Conservation (phyloP, 73 alveolate species). For the Blepharisma stoltei region DNA sequence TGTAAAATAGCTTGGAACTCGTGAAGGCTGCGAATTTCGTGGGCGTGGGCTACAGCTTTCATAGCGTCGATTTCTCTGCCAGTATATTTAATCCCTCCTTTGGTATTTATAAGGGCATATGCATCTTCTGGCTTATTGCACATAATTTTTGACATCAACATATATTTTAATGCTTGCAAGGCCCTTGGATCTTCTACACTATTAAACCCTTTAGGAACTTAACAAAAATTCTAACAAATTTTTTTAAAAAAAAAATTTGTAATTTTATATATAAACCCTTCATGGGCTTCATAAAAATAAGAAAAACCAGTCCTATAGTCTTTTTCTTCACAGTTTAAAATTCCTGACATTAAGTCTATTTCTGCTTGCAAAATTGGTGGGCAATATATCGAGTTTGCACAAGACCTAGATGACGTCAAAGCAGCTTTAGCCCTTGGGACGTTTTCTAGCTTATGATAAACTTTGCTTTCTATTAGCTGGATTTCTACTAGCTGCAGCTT, state of each 20-base stretch:
- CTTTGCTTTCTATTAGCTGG: slow-evolving; percentile 53
- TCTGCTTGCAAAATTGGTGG: slow-evolving; percentile 81
- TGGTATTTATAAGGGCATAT: slow-evolving; percentile 51
- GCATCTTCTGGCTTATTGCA: slow-evolving; percentile 70
- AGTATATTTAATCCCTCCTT: slow-evolving; percentile 52
- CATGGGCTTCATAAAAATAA: slow-evolving; percentile 81
- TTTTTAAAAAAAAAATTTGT: too few species aligned
- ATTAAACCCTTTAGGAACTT: slow-evolving; percentile 69
- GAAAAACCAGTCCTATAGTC: slow-evolving; percentile 83
- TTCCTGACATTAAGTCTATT: slow-evolving; percentile 76
- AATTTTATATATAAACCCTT: slow-evolving; percentile 71
- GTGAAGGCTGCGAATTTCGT: slow-evolving; percentile 48
- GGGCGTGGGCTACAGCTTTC: slow-evolving; percentile 74
- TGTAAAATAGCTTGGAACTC: slow-evolving; percentile 65
- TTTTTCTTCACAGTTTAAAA: slow-evolving; percentile 77
- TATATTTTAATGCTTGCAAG: slow-evolving; percentile 58
- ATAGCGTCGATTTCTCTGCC: slow-evolving; percentile 76
- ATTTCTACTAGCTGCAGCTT: slow-evolving; percentile 53
- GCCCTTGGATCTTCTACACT: slow-evolving; percentile 52
- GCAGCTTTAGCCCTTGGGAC: slow-evolving; percentile 69
- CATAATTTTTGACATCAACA: slow-evolving; percentile 78
- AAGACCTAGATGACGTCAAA: slow-evolving; percentile 74
- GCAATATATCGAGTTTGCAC: slow-evolving; percentile 68
- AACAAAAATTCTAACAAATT: too few species aligned
- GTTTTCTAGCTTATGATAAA: slow-evolving; percentile 49